Base-by-base conservation (phyloP, 2,329 filamentous ascomycete species). In the Stachybotrys chartarum region DNA sequence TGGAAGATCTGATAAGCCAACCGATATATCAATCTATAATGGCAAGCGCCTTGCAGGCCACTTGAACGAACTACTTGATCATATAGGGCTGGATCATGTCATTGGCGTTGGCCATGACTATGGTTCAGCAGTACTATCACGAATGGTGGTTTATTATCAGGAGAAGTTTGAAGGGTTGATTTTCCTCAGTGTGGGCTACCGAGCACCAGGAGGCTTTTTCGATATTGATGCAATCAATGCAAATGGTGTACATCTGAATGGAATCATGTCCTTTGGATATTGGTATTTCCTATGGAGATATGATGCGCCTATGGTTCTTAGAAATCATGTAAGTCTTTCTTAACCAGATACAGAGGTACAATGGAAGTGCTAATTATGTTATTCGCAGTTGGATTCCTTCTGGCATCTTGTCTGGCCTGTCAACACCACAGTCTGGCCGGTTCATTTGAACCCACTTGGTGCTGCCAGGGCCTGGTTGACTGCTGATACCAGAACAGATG, bases 311-410 rank as follows among this genome's bases (percentile, higher is more conserved):
- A 32, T 18, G 7, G n/a, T 54, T 12, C 60, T 59, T 11, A 45
- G 45, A 10, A 42, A 59, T 5, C 55, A 61, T 52, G 60, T 57
- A 53, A 31, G 55, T 47, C 30, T 3, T 3, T 14, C 10, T 18
- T 50, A 50, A 44, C 45, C 2, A 52, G 11, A 31, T 18, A 7
- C 54, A n/a, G n/a, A n/a, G n/a, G n/a, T n/a, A n/a, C n/a, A n/a
- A 35, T 2, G 12, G 6, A 7, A 24, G 24, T 11, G 10, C n/a
- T n/a, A 10, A 10, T n/a, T n/a, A 7, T n/a, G n/a, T n/a, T n/a
- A n/a, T n/a, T n/a, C n/a, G n/a, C n/a, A 63, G 61, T 54, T 63
- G 3, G 61, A 63, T 24, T 63, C 61, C 18, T 61, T 60, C 16
- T 63, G 60, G 18, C 54, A 58, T n/a, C 35, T 63, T 1, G 61